These are phyloP conservation scores for Paraphoma sp. DNA, from an alignment of 2,329 filamentous ascomycete genomes.

Conservation along the genomic window DNA sequence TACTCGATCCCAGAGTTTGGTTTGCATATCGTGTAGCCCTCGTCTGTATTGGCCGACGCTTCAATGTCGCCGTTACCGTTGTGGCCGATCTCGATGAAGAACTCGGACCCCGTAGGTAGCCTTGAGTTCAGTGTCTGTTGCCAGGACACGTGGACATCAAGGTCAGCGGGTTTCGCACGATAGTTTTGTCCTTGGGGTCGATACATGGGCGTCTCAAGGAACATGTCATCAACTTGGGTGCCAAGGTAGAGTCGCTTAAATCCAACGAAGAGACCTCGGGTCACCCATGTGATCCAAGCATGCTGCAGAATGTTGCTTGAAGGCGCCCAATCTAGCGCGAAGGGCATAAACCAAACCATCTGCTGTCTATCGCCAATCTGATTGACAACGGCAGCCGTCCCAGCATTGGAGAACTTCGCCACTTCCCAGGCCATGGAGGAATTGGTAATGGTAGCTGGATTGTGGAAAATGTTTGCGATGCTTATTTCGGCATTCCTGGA, in stretches of 20 bases:
- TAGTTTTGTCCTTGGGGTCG: conserved; percentile 57
- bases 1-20: conserved; percentile 48
- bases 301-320: conserved; percentile 67
- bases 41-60: conserved; percentile 33
- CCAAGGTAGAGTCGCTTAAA: conserved; percentile 62
- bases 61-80: conserved; percentile 50
- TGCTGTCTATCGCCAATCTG: conserved; percentile 64
- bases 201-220: conserved; percentile 56
- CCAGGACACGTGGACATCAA: conserved; percentile 39
- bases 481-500: conserved; percentile 35
- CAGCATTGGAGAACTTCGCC: conserved; percentile 53
- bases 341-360: conserved; percentile 67
- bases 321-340: conserved; percentile 59
- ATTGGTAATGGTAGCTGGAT: conserved; percentile 63
- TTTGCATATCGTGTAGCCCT: conserved; percentile 31
- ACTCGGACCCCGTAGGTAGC: conserved; percentile 44
- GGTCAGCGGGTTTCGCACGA: conserved; percentile 51
- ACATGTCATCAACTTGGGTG: conserved; percentile 69
- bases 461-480: conserved; percentile 60
- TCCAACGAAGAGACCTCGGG: conserved; percentile 64
- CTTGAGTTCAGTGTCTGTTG: conserved; percentile 35
- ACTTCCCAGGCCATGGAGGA: conserved; percentile 61
- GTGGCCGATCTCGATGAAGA: conserved; percentile 46
- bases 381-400: conserved; percentile 66
- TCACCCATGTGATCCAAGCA: conserved; percentile 68